Percentiles rank a stretch among this genome's conserved stretches.
Evolutionary conservation across 1,139 yeast species (phyloP).

Genomic region (Protomyces macrosporus): DNA sequence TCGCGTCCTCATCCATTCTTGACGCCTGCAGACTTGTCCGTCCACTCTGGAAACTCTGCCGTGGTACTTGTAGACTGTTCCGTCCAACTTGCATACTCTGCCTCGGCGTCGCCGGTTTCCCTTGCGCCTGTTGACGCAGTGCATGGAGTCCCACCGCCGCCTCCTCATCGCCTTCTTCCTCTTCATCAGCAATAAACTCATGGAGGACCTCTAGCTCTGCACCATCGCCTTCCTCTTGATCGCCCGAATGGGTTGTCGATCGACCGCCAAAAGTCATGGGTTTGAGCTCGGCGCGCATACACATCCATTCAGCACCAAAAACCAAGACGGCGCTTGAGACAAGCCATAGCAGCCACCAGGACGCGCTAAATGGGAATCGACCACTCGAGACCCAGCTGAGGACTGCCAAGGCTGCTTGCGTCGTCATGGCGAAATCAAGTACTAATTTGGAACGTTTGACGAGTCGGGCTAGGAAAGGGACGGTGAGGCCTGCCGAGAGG

Average conservation of each 20-base stretch:
- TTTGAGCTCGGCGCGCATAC: conserved; percentile 23
- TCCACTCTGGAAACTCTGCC: not conserved
- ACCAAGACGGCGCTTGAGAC: conserved; percentile 12
- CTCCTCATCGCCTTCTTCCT: not conserved
- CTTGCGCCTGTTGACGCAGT: not conserved
- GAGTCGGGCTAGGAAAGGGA: conserved; percentile 9
- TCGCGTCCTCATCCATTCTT: no score
- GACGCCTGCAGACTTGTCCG: not conserved
- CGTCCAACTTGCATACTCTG: not conserved
- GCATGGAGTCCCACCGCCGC: not conserved
- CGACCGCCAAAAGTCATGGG: conserved; percentile 22
- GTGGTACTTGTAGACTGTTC: not conserved
- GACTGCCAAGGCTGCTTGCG: conserved; percentile 14
- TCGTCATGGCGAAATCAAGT: conserved; percentile 27
- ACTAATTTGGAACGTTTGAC: conserved; percentile 25
- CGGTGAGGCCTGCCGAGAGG: not conserved
- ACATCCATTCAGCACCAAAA: conserved; percentile 27
- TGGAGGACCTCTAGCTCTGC: not conserved
- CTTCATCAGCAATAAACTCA: not conserved
- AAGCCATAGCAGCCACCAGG: conserved; percentile 26
- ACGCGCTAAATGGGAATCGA: conserved; percentile 3
- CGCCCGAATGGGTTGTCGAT: not conserved
- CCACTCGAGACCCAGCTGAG: conserved; percentile 21
- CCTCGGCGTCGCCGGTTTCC: not conserved
- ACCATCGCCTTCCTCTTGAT: not conserved